Evolutionary conservation across 352 stramenopile species (phyloP), one percentile per base, ranked within the genome.

Genomic region (Globisporangium lucens): DNA sequence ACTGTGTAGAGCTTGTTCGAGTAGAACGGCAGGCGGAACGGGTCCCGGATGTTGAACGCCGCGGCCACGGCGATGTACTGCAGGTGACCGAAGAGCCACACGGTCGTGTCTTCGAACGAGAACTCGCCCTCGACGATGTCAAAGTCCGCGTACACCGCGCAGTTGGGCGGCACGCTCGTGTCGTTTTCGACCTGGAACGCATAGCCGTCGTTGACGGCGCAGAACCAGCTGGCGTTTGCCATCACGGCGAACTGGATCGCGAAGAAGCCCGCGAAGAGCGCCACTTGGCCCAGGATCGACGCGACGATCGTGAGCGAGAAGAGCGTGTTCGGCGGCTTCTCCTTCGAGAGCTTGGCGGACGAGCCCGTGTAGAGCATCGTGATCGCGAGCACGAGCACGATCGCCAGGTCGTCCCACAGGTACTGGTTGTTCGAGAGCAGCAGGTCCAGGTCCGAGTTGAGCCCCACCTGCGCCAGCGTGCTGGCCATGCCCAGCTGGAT

Each of bases 71-170:
- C 71, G 38, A 84, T 72, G 63, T 87, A 90, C 17, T 73, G 68
- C 68, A 88, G 35, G 62, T 89, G 82, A 6, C 75, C 76, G 61
- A 85, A 90, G 41, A 90, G 70, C 80, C 78, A 90, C 27, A 82
- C 75, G 29, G 59, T 75, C 17, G 82, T 73, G 68, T 80, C 77
- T 62, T 89, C 82, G 60, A 78, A 78, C 74, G 80, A 10, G 63
- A 79, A 77, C 73, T 79, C 67, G 38, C 75, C 73, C 52, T 75
- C 70, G 49, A 72, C 77, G 20, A 58, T 56, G 36, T 78, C 61
- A 5, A 64, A 53, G 33, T 63, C 63, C n/a, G 65, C 58, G 22
- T 75, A 66, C 36, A 75, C 76, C 0, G 53, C 55, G 15, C 72
- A 65, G 7, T 63, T 63, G 4, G 59, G 24, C 17, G 60, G 35